Base-by-base conservation (phyloP, 2,329 filamentous ascomycete genomes). In the Monosporascus cannonballus region DNA sequence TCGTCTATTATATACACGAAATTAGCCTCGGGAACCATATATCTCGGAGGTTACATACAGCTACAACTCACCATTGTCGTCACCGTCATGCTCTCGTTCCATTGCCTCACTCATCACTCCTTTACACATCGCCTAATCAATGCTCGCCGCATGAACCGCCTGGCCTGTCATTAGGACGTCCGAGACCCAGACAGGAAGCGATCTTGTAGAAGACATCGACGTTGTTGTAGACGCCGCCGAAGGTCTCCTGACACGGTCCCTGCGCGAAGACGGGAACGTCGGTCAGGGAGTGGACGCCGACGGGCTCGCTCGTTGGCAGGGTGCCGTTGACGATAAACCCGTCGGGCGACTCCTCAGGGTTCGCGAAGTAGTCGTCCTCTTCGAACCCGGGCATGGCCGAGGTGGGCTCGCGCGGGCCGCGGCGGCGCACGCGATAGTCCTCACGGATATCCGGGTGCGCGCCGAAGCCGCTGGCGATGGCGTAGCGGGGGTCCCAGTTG, bases 401-500 rank as follows among this genome's bases (percentile, higher is more conserved):
- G 1, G 86, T 85, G 0, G 86, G 81, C 7, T 69, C 63, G 34
- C 90, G 81, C 1, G 88, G 80, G 18, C 76, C 72, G 68, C 82
- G 83, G 73, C 84, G 84, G 73, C 84, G 84, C 15, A 93, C 83
- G 58, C 78, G 78, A 76, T 85, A 95, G 72, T 88, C 80, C 75
- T 95, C 90, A 22, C 87, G 79, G 62, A 78, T 83, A 68, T 95
- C 90, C 0, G 90, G 90, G 64, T 80, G 79, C 34, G 87, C 87
- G 48, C 77, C 81, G 36, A 90, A 70, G 49, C 90, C 90, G 41
- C 84, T 79, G 52, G 87, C 89, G 49, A 95, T 82, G 53, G 87
- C 87, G 72, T 93, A 94, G 34, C 90, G 81, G 15, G 90, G 90
- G 67, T 90, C 86, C 89, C 90, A 94, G 75, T 90, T 90, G 56